Conservation (phyloP, 2,329 filamentous ascomycete genomes). For the Alternaria viburni region DNA sequence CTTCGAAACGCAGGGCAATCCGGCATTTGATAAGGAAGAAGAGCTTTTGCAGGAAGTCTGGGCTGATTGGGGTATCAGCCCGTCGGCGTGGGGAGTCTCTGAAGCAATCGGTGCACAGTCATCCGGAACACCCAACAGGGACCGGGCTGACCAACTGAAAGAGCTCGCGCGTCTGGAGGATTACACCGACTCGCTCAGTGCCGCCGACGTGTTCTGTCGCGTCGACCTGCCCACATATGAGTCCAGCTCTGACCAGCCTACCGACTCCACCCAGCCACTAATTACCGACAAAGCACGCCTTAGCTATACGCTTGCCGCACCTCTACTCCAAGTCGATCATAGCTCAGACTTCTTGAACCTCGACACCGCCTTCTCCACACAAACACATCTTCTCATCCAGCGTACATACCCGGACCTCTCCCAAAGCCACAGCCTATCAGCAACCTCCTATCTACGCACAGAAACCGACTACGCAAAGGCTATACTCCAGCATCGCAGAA, state of each 20-base stretch:
- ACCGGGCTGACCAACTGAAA: slow-evolving; percentile 2
- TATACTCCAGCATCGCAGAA: slow-evolving; percentile 40
- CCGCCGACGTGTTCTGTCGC: slow-evolving; percentile 66
- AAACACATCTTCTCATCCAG: slow-evolving; percentile 27
- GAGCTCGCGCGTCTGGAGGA: slow-evolving; percentile 58
- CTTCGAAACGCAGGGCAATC: slow-evolving; percentile 47
- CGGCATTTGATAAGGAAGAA: slow-evolving; percentile 59
- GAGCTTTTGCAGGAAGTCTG: slow-evolving; percentile 70
- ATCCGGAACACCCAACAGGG: not conserved
- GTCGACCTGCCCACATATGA: slow-evolving; percentile 53
- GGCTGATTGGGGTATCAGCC: slow-evolving; percentile 70
- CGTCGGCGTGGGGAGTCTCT: slow-evolving; percentile 59
- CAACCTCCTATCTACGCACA: not conserved
- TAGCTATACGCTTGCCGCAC: slow-evolving; percentile 62
- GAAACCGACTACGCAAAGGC: slow-evolving; percentile 29
- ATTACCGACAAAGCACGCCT: slow-evolving; percentile 60
- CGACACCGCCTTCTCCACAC: slow-evolving; percentile 42
- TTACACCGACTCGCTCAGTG: slow-evolving; percentile 68
- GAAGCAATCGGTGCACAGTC: not conserved
- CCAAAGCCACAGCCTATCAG: not conserved
- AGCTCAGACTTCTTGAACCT: slow-evolving; percentile 53
- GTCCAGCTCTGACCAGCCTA: slow-evolving; percentile 47
- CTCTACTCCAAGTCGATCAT: slow-evolving; percentile 61
- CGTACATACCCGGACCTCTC: slow-evolving; percentile 17
- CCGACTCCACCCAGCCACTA: slow-evolving; percentile 70